Evolutionary conservation across 257 asterid genomes (phyloP).

Genomic region (Nicotiana tomentosiformis): DNA sequence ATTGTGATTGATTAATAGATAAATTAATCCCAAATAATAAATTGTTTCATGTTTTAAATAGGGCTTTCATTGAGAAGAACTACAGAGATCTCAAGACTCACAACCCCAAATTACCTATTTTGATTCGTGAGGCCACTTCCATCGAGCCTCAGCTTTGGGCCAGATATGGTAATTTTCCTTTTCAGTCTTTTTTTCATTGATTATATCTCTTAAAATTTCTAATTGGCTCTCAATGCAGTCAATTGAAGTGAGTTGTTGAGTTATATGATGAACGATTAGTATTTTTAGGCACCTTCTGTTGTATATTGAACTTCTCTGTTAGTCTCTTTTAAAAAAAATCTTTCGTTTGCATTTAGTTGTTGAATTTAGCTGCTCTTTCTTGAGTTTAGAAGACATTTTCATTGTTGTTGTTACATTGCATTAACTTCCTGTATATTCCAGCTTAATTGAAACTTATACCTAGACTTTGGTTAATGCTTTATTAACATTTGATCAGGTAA

Average conservation of each 20-base stretch:
- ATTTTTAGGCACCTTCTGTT: not conserved
- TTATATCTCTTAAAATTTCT: not conserved
- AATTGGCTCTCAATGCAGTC: not conserved
- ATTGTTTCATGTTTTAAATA: not conserved
- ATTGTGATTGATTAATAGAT: not conserved
- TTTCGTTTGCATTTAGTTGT: not conserved
- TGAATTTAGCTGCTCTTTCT: not conserved
- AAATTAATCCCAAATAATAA: not conserved
- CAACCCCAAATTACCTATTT: constrained; percentile 77
- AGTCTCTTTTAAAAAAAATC: not conserved
- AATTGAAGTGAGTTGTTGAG: not conserved
- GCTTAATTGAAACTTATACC: not conserved
- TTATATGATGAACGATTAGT: not conserved
- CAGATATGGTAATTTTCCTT: constrained; percentile 55
- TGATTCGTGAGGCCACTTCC: constrained; percentile 79
- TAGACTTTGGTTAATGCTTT: not conserved
- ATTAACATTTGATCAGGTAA: not conserved
- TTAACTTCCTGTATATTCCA: not conserved
- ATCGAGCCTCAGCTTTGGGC: constrained; percentile 97
- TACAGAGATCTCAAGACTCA: constrained; percentile 86
- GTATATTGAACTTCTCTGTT: not conserved
- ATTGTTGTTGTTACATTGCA: not conserved
- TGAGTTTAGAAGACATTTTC: not conserved
- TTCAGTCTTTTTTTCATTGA: not conserved
- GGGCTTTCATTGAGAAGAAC: constrained; percentile 60